A percentile compares a stretch with the other conserved stretches of the same genome.
phyloP scores from a whole-genome alignment of 2,329 filamentous ascomycete genomes.

The Fonsecaea pedrosoi region DNA sequence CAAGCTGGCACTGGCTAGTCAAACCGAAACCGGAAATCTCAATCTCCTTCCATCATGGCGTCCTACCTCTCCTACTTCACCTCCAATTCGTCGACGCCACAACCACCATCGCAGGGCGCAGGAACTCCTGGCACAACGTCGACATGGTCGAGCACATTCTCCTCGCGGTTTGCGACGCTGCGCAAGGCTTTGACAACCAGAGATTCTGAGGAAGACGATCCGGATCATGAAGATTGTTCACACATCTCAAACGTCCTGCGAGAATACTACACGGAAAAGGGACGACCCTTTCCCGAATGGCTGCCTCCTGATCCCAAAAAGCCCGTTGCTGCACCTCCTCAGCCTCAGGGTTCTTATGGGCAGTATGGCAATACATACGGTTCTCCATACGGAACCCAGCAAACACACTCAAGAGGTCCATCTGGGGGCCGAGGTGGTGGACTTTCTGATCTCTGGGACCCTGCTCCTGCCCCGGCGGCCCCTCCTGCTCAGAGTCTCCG shows the following conservation, averaged over 20 bases:
- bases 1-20: not conserved
- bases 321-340: constrained; percentile 56
- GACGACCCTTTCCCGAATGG: constrained; percentile 80
- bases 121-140: constrained; percentile 27
- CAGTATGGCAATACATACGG: constrained; percentile 54
- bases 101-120: constrained; percentile 23
- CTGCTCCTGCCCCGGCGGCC: constrained; percentile 42
- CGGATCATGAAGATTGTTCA: constrained; percentile 76
- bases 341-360: constrained; percentile 59
- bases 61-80: constrained; percentile 40
- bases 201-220: constrained; percentile 67
- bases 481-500: constrained; percentile 38
- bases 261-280: constrained; percentile 90
- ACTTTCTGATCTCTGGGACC: constrained; percentile 67
- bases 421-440: constrained; percentile 55
- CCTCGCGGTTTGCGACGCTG: constrained; percentile 67
- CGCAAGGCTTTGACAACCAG: constrained; percentile 71
- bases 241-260: constrained; percentile 93
- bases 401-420: constrained; percentile 44
- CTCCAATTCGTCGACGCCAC: constrained; percentile 33
- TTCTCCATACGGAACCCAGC: constrained; percentile 43
- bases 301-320: constrained; percentile 88
- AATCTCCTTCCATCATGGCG: constrained; percentile 22
- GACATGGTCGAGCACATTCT: constrained; percentile 60
- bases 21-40: not conserved